Evolutionary conservation across 495 filamentous ascomycete species (phyloP).

Genomic region (Evernia prunastri): DNA sequence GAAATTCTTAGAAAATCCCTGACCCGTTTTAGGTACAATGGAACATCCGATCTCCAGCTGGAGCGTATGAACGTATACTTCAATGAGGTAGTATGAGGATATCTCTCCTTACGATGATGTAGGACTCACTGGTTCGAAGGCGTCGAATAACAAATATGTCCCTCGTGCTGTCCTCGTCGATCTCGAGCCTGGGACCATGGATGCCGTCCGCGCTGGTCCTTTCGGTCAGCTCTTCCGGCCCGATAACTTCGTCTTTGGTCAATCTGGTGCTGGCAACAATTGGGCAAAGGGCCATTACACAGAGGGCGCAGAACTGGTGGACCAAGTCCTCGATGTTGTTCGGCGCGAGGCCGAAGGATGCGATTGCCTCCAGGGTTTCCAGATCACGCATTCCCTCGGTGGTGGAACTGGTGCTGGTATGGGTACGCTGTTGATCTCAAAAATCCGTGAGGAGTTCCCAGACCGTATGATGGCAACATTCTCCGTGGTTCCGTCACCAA

Average conservation of each 20-base stretch:
- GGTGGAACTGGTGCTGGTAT: conserved; percentile 99
- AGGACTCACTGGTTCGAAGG: conserved; percentile 44
- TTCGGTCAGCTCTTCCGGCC: conserved; percentile 99
- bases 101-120: background rate
- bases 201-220: conserved; percentile 96
- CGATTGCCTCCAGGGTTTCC: conserved; percentile 99
- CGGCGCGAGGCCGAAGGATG: conserved; percentile 98
- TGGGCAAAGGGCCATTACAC: conserved; percentile 99
- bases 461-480: conserved; percentile 99
- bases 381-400: conserved; percentile 99
- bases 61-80: conserved; percentile 99
- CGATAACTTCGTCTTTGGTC: conserved; percentile 99
- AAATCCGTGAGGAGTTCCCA: conserved; percentile 99
- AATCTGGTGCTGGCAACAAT: conserved; percentile 99
- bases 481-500: conserved; percentile 98
- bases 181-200: conserved; percentile 96
- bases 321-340: conserved; percentile 96
- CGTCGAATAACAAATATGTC: conserved; percentile 95
- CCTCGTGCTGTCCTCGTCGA: conserved; percentile 99
- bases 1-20: conserved; percentile 17
- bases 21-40: conserved; percentile 68
- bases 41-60: conserved; percentile 94
- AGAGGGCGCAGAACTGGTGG: conserved; percentile 97
- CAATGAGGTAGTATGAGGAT: conserved; percentile 71
- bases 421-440: conserved; percentile 99